These are phyloP conservation scores for Kuraishia piskuri DNA, from an alignment of 805 yeast species.

Conservation along the genomic window DNA sequence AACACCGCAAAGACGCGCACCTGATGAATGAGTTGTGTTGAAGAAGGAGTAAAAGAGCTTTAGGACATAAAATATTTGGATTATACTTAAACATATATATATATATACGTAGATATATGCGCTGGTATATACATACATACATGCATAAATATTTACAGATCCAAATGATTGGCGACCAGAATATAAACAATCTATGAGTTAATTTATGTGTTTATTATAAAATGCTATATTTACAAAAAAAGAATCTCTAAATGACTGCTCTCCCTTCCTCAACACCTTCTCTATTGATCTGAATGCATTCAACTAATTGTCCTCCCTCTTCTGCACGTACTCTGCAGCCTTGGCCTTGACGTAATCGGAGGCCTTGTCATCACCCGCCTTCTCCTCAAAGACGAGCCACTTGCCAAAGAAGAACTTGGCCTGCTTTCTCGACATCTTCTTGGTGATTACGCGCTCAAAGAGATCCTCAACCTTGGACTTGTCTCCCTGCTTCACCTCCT, in stretches of 20 bases:
- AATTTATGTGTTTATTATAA: neutral
- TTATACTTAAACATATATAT: too few relatives aligned
- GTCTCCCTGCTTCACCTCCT: constrained; percentile 69
- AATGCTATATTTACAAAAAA: neutral
- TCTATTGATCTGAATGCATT: neutral
- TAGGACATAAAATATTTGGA: too few relatives aligned
- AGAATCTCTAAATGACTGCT: neutral
- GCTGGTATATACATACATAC: too few relatives aligned
- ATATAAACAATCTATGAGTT: neutral
- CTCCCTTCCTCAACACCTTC: neutral
- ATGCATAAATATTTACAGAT: too few relatives aligned
- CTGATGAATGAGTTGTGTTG: too few relatives aligned
- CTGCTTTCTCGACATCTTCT: constrained; percentile 73
- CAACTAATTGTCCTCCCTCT: constrained; percentile 1
- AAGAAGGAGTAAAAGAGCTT: too few relatives aligned
- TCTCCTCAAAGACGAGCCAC: constrained; percentile 80
- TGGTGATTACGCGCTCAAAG: constrained; percentile 69
- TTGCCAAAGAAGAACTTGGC: constrained; percentile 92
- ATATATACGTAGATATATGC: too few relatives aligned
- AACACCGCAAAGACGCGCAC: too few relatives aligned
- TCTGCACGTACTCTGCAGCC: constrained; percentile 61
- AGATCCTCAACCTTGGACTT: constrained; percentile 65
- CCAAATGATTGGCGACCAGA: too few relatives aligned
- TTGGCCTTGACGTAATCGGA: constrained; percentile 83
- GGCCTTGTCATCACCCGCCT: constrained; percentile 55